phyloP scores from a whole-genome alignment of 805 yeast genomes.

The Lipomyces spencermartinsiae region DNA sequence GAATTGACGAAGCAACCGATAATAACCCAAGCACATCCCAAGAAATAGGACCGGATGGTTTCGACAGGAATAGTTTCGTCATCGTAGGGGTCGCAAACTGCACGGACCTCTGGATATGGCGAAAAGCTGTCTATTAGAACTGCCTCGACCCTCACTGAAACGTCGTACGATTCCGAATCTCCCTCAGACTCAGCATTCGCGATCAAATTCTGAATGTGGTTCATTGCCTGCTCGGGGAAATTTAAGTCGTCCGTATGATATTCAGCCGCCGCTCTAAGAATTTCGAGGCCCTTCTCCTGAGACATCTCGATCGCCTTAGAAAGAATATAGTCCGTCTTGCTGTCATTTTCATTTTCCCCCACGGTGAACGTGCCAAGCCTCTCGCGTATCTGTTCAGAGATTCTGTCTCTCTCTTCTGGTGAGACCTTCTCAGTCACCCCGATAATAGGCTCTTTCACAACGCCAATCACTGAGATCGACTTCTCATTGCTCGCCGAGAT shows the following conservation, averaged over 20 bases:
- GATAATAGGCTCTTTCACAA: no score
- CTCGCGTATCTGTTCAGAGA: no score
- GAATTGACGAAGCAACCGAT: constrained; percentile 64
- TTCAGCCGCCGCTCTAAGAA: constrained; percentile 49
- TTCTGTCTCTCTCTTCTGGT: no score
- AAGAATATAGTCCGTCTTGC: constrained; percentile 48
- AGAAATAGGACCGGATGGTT: constrained; percentile 58
- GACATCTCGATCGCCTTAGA: constrained; percentile 49
- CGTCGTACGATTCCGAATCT: constrained; percentile 23
- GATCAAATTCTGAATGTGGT: neutral
- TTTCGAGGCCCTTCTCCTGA: constrained; percentile 47
- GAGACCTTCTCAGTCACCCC: no score
- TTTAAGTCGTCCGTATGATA: constrained; percentile 55
- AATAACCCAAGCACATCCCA: constrained; percentile 58
- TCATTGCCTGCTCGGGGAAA: constrained; percentile 49
- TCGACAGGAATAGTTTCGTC: constrained; percentile 56
- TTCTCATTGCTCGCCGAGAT: no score
- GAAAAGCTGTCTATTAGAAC: constrained; percentile 52
- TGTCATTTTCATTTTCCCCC: no score
- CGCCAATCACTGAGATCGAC: no score
- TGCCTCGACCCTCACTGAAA: constrained; percentile 54
- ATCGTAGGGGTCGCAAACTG: constrained; percentile 45
- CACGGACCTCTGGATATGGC: constrained; percentile 64
- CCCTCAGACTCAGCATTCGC: constrained; percentile 19
- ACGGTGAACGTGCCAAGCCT: no score